Base-by-base conservation (phyloP, 2,329 filamentous ascomycete species). In the Endothia cerciana region DNA sequence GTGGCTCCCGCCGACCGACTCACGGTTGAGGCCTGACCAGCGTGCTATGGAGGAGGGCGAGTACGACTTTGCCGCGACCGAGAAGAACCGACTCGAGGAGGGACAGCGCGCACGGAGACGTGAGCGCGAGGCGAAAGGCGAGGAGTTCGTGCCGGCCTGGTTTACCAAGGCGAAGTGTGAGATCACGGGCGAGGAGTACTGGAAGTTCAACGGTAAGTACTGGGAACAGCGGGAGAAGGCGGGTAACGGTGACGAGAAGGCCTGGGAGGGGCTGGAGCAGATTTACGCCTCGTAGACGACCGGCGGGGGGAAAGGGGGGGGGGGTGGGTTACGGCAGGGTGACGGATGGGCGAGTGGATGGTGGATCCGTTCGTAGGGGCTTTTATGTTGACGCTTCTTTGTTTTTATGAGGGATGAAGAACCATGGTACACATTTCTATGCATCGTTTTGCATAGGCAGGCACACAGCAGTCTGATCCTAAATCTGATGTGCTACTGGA, bases 1-100 rank as follows among this genome's bases (percentile, higher is more conserved):
- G 4, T 88, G 90, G 79, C 81, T 99, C 19, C 91, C 95, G 45
- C 95, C 95, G 0, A 99, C 95, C 0, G 95, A 99, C 77, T 97
- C 94, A 1, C 86, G 95, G n/a, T 82, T 97, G 40, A 86, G 95
- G 38, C 94, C 95, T 0, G 95, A 99, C 77, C 95, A 99, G 80
- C 86, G 95, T 13, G 95, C 95, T 1, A 99, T 99, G 95, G 95
- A 99, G 77, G 94, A 98, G 68, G 95, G 94, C n/a, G 88, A 94
- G 78, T 99, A 99, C 74, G 94, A 98, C 73, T 84, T 95, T 67
- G 95, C 95, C 1, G 95, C 94, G 0, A 87, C 86, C 5, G 95
- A 99, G 82, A 99, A 99, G 86, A 95, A 94, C 74, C 85, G 95
- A 1, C 87, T 99, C 0, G 95, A 99, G 78, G 91, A 97, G 80